Conservation (phyloP, 352 stramenopile genomes). For the Pythium folliculosum region DNA sequence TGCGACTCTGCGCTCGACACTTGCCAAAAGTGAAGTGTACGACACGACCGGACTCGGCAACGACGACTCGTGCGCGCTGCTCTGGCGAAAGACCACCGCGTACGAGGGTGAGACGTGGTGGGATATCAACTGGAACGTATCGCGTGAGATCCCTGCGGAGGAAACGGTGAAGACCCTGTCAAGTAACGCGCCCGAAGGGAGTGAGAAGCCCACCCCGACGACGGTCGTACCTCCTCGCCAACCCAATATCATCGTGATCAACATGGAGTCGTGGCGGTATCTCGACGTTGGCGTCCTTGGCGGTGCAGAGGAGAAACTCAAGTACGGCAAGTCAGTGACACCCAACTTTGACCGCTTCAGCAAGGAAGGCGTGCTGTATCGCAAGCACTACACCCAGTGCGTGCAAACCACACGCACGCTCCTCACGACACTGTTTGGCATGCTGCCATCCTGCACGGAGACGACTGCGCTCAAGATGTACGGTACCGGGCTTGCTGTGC, state of each 20-base stretch:
- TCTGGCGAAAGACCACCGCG: constrained; percentile 64
- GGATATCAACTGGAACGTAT: constrained; percentile 45
- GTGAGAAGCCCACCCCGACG: background rate
- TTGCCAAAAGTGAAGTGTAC: constrained; percentile 50
- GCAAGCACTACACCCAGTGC: constrained; percentile 71
- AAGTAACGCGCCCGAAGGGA: background rate
- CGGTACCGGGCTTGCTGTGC: constrained; percentile 50
- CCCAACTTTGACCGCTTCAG: constrained; percentile 62
- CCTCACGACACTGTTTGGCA: constrained; percentile 69
- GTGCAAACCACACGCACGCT: constrained; percentile 70
- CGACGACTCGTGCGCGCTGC: constrained; percentile 58
- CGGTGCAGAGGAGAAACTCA: constrained; percentile 42
- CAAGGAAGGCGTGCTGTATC: constrained; percentile 57
- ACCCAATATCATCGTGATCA: constrained; percentile 75
- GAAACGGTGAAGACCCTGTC: background rate
- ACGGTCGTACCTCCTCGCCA: constrained; percentile 4
- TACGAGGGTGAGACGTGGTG: constrained; percentile 57
- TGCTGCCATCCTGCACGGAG: constrained; percentile 71
- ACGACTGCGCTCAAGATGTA: constrained; percentile 63
- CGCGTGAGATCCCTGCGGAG: background rate
- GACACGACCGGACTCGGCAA: constrained; percentile 48
- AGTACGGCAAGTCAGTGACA: constrained; percentile 49
- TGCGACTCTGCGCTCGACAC: constrained; percentile 43
- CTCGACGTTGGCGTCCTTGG: constrained; percentile 71
- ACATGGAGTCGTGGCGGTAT: constrained; percentile 72